phyloP scores from a whole-genome alignment of 106 monocot species.

The Platanthera guangdongensis region DNA sequence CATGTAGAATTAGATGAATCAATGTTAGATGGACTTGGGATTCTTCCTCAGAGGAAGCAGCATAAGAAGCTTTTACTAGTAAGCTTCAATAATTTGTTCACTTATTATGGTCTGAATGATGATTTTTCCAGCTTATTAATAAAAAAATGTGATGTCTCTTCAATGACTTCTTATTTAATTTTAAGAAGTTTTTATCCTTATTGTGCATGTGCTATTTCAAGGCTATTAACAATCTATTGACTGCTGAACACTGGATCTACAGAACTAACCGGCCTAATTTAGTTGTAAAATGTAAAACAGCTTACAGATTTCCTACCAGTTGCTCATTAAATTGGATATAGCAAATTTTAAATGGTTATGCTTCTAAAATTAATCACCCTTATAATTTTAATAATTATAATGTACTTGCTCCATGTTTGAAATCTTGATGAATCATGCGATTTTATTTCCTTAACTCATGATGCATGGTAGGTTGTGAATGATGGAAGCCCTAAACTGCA shows the following conservation, averaged over 20 bases:
- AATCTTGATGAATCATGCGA: background rate
- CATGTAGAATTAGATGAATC: constrained; percentile 88
- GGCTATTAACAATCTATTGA: background rate
- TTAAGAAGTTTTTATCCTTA: background rate
- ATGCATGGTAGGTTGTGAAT: too few relatives aligned
- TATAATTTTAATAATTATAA: background rate
- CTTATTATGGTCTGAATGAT: background rate
- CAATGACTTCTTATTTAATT: background rate
- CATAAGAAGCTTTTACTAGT: constrained; percentile 93
- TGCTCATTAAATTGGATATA: too few relatives aligned
- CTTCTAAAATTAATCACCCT: background rate
- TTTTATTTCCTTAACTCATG: background rate
- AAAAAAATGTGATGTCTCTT: background rate
- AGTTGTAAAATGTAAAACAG: too few relatives aligned
- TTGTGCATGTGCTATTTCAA: background rate
- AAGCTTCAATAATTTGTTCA: constrained; percentile 16
- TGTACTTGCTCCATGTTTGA: background rate
- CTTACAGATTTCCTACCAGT: too few relatives aligned
- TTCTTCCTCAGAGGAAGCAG: constrained; percentile 98
- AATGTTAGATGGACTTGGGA: constrained; percentile 95
- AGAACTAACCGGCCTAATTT: too few relatives aligned
- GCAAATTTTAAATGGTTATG: background rate
- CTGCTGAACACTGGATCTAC: too few relatives aligned
- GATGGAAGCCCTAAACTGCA: too few relatives aligned
- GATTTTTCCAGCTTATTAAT: background rate